Conservation (phyloP, 768 basidiomycete species). For the Suillus alpinus region DNA sequence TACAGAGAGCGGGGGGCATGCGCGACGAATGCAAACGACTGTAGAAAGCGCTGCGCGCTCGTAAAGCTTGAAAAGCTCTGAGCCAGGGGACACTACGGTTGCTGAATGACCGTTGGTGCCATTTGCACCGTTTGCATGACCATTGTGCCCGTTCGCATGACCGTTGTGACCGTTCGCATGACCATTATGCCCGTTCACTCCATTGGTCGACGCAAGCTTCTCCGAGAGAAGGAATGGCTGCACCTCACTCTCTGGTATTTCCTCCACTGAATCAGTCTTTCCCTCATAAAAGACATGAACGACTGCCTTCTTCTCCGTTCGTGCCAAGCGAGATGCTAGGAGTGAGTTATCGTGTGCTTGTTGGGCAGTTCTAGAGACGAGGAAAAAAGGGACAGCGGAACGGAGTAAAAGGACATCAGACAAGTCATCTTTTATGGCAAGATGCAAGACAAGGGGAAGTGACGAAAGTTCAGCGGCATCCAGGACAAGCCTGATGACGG, state of each 20-base stretch:
- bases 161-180: conserved; percentile 20
- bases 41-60: conserved; percentile 68
- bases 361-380: conserved; percentile 74
- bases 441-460: conserved; percentile 67
- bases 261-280: conserved; percentile 38
- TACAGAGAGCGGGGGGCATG: conserved; percentile 52
- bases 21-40: conserved; percentile 56
- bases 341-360: conserved; percentile 90
- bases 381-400: conserved; percentile 75
- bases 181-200: conserved; percentile 36
- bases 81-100: conserved; percentile 10
- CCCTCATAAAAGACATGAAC: conserved; percentile 75
- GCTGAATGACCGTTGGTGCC: conserved; percentile 16
- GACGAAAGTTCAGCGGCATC: conserved; percentile 67
- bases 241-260: conserved; percentile 58
- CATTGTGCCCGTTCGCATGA: conserved; percentile 3
- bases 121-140: neutral
- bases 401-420: conserved; percentile 75
- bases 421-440: conserved; percentile 64
- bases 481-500: conserved; percentile 59
- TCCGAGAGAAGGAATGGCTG: conserved; percentile 57
- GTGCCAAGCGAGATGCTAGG: conserved; percentile 79
- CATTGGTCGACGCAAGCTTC: conserved; percentile 30
- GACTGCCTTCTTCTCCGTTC: conserved; percentile 68
- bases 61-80: conserved; percentile 52